phyloP scores from a whole-genome alignment of 768 basidiomycete species.

The Tricholoma bakamatsutake region DNA sequence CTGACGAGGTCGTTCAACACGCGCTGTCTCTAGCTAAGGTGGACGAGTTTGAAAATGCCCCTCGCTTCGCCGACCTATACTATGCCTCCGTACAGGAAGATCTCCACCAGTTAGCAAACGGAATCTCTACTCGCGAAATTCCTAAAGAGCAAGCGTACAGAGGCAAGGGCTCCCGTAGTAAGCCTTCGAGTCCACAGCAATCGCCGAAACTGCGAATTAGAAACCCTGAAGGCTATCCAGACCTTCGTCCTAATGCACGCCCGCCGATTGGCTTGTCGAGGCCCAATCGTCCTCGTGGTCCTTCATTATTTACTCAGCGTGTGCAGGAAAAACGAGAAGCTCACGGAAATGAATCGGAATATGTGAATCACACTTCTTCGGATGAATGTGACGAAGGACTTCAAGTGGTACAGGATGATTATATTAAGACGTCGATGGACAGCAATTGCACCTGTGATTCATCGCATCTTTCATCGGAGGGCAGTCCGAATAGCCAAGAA shows the following conservation, averaged over 20 bases:
- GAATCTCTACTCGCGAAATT: not conserved
- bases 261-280: not conserved
- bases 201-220: not conserved
- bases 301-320: conserved; percentile 37
- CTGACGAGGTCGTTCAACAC: conserved; percentile 30
- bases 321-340: conserved; percentile 36
- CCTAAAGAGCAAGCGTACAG: not conserved
- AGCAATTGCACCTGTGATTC: not conserved
- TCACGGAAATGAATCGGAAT: conserved; percentile 1
- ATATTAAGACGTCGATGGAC: not conserved
- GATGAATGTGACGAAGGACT: not conserved
- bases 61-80: conserved; percentile 36
- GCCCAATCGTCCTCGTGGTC: conserved; percentile 8
- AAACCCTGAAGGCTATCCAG: not conserved
- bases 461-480: not conserved
- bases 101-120: conserved; percentile 1
- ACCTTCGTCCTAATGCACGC: conserved; percentile 5
- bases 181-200: not conserved
- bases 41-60: conserved; percentile 19
- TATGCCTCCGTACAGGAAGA: conserved; percentile 23
- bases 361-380: not conserved
- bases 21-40: conserved; percentile 24
- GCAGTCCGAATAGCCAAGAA: not conserved
- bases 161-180: not conserved
- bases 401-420: not conserved